Conservation (phyloP, 1,284 basidiomycete species). For the Malassezia japonica region DNA sequence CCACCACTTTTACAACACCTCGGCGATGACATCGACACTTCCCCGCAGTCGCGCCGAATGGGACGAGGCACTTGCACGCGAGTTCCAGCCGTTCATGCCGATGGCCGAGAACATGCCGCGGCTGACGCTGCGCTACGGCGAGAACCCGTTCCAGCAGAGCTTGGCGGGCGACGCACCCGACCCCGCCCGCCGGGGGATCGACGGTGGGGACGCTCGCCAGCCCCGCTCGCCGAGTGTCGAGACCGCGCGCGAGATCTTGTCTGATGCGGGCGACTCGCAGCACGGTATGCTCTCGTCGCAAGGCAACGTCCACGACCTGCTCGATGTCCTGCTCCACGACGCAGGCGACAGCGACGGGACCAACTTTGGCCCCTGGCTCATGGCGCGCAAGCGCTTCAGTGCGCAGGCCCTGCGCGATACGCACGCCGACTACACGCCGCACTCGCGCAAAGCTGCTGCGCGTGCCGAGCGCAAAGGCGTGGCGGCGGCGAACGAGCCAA, state of each 20-base stretch:
- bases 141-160: too few species aligned
- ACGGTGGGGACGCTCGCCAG: too few species aligned
- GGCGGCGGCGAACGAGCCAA: background rate
- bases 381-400: background rate
- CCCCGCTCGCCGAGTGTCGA: too few species aligned
- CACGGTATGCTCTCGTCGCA: background rate
- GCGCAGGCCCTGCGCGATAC: background rate
- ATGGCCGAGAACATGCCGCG: conserved; percentile 1
- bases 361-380: background rate
- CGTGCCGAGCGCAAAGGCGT: background rate
- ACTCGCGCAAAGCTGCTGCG: too few species aligned
- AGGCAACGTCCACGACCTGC: background rate
- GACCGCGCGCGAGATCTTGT: too few species aligned
- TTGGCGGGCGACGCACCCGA: too few species aligned
- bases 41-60: background rate
- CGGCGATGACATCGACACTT: background rate
- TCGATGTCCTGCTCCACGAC: background rate
- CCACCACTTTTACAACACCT: too few species aligned
- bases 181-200: too few species aligned
- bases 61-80: background rate
- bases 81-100: conserved; percentile 3
- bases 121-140: background rate
- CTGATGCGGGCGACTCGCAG: too few species aligned
- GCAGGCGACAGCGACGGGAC: background rate
- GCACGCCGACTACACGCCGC: background rate